Percentiles rank a stretch among this genome's conserved stretches.
These are phyloP conservation scores for Penicillium sp. DNA, from an alignment of 2,329 filamentous ascomycete genomes.

Conservation along the genomic window DNA sequence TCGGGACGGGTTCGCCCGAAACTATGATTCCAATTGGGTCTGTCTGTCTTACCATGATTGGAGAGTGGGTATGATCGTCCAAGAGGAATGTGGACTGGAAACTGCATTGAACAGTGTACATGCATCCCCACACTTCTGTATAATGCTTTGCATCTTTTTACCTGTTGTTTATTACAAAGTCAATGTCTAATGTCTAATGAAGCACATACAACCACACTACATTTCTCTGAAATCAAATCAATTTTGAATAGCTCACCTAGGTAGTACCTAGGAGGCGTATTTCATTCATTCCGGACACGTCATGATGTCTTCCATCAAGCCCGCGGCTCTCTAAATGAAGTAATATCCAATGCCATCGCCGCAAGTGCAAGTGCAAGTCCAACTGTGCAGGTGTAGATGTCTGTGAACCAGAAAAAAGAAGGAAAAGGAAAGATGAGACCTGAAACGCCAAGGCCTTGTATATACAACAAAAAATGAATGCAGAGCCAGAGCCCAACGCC, in stretches of 20 bases:
- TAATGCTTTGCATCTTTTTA: neutral
- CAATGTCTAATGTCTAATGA: slow-evolving; percentile 15
- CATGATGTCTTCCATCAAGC: slow-evolving; percentile 1
- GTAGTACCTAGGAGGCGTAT: neutral
- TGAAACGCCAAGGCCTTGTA: slow-evolving; percentile 6
- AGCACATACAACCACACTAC: neutral
- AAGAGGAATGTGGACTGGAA: neutral
- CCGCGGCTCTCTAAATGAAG: slow-evolving; percentile 4
- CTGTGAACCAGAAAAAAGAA: no score
- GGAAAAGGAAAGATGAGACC: neutral
- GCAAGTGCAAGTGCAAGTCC: neutral
- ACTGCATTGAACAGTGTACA: neutral
- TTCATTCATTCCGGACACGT: neutral
- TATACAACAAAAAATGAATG: slow-evolving; percentile 17
- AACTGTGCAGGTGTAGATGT: neutral
- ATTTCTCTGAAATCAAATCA: neutral
- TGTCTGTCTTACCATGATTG: neutral
- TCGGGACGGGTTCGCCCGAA: neutral
- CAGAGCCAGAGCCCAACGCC: slow-evolving; percentile 14
- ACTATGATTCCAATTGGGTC: neutral
- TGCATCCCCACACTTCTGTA: neutral
- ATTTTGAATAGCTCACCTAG: neutral
- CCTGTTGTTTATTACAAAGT: neutral
- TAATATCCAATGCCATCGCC: neutral
- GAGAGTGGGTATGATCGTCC: neutral